Base-by-base conservation (phyloP, 148 eudicot species). In the Rhododendron mucronatum region DNA sequence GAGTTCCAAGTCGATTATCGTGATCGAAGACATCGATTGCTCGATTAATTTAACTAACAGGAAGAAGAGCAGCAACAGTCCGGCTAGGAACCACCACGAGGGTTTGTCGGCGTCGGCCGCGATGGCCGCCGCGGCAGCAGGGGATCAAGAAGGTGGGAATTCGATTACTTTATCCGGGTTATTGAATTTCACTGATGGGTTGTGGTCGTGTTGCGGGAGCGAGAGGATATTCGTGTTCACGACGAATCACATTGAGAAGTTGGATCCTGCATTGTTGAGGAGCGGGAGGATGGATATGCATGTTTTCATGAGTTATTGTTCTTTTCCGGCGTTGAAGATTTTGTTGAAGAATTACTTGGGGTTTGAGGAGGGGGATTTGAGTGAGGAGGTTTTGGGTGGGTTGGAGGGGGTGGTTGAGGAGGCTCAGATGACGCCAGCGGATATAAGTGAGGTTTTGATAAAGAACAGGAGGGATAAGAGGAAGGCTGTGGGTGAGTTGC, bases 221-320 rank as follows among this genome's bases (percentile, higher is more conserved):
- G 99, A 96, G 89, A 91, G 93, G 88, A 95, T 96, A 37, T 96
- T 96, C 75, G 95, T 96, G 63, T 94, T 96, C 86, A 96, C 99
- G 16, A 96, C 99, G 28, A 96, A 96, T 21, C 99, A 96, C 65
- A 90, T 95, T 12, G 98, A 95, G 88, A 92, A 92, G 71, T 91
- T 96, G 8, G 99, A 96, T 84, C 97, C 99, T 55, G 99, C 99
- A 61, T 88, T 96, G 91, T 23, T 96, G 48, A 89, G 99, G 75
- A 89, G 98, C 51, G 99, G 99, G 61, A 90, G 99, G 23, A 96
- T 96, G 99, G 99, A 96, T 82, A 95, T 95, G 98, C 99, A 96
- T 48, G 92, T 96, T 20, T 90, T 85, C 84, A 92, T 96, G 97
- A 93, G 95, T 28, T 90, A 94, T 33, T 96, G 97, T 75, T 86